These are phyloP conservation scores for Penicillium sp. DNA, from an alignment of 2,329 filamentous ascomycete genomes.

Conservation along the genomic window DNA sequence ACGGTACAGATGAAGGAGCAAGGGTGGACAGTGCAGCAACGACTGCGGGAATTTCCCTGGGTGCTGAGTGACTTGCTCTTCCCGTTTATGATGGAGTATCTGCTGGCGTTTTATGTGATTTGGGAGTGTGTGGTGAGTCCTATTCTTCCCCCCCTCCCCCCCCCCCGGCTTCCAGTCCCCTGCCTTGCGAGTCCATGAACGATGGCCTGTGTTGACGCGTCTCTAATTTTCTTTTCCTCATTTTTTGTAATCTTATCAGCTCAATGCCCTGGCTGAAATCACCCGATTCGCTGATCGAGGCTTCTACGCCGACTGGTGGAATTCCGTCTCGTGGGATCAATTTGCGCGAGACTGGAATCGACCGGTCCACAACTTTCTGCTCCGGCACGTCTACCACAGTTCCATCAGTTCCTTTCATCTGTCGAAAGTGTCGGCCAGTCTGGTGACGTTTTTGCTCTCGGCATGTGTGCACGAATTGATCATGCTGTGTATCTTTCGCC, in stretches of 20 bases:
- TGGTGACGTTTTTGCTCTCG: slow-evolving; percentile 68
- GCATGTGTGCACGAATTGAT: slow-evolving; percentile 68
- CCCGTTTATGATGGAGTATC: slow-evolving; percentile 71
- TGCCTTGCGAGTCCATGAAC: neutral
- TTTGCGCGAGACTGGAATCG: slow-evolving; percentile 76
- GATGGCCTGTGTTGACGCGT: neutral
- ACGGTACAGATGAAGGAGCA: slow-evolving; percentile 58
- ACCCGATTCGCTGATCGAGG: slow-evolving; percentile 71
- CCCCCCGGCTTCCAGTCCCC: neutral
- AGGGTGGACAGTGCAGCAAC: slow-evolving; percentile 54
- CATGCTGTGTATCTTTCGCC: slow-evolving; percentile 70
- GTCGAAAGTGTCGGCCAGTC: slow-evolving; percentile 63
- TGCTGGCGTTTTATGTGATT: slow-evolving; percentile 74
- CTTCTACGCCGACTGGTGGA: slow-evolving; percentile 53
- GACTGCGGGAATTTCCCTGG: slow-evolving; percentile 66
- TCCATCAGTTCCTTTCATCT: slow-evolving; percentile 68
- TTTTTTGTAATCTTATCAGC: slow-evolving; percentile 14
- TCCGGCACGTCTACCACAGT: slow-evolving; percentile 73
- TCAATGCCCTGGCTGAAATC: slow-evolving; percentile 71
- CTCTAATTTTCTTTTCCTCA: neutral
- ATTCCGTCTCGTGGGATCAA: slow-evolving; percentile 51
- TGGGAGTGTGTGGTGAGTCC: slow-evolving; percentile 58
- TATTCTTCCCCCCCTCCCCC: neutral
- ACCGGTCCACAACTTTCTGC: slow-evolving; percentile 72
- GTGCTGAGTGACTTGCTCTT: slow-evolving; percentile 70